phyloP scores from a whole-genome alignment of 176 grass and related monocot genomes.

The Oryza longistaminata region DNA sequence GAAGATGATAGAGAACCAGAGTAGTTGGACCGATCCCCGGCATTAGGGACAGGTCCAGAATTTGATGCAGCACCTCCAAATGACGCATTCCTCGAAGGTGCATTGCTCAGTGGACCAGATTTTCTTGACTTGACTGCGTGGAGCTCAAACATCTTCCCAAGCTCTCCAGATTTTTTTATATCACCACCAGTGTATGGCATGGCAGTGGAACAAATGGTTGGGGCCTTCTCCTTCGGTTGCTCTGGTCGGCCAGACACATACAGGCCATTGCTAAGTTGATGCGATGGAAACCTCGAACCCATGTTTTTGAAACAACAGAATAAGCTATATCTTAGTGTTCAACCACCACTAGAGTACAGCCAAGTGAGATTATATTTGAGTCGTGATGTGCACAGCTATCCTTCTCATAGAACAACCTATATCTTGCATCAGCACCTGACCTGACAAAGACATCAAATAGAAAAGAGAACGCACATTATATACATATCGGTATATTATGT shows the following conservation, averaged over 20 bases:
- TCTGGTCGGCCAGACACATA: slow-evolving; percentile 93
- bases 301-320: slow-evolving; percentile 51
- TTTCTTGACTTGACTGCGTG: slow-evolving; percentile 94
- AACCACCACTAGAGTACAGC: slow-evolving; percentile 5
- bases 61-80: slow-evolving; percentile 66
- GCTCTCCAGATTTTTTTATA: slow-evolving; percentile 94
- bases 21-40: slow-evolving; percentile 63
- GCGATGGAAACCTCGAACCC: slow-evolving; percentile 83
- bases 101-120: slow-evolving; percentile 75
- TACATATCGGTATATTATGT: background rate
- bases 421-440: slow-evolving; percentile 45
- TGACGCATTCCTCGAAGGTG: slow-evolving; percentile 63
- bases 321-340: slow-evolving; percentile 32
- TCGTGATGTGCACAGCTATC: slow-evolving; percentile 31
- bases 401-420: slow-evolving; percentile 24
- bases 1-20: slow-evolving; percentile 72
- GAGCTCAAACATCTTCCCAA: slow-evolving; percentile 98
- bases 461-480: background rate
- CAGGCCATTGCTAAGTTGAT: slow-evolving; percentile 94
- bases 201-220: slow-evolving; percentile 67
- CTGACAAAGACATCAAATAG: slow-evolving; percentile 38
- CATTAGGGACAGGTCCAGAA: slow-evolving; percentile 79
- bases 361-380: slow-evolving; percentile 42
- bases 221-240: slow-evolving; percentile 87
- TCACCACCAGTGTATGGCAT: slow-evolving; percentile 99